Percentiles rank a stretch among this genome's conserved stretches.
Evolutionary conservation across 352 stramenopile genomes (phyloP).

Genomic region (Phytopythium boreale): DNA sequence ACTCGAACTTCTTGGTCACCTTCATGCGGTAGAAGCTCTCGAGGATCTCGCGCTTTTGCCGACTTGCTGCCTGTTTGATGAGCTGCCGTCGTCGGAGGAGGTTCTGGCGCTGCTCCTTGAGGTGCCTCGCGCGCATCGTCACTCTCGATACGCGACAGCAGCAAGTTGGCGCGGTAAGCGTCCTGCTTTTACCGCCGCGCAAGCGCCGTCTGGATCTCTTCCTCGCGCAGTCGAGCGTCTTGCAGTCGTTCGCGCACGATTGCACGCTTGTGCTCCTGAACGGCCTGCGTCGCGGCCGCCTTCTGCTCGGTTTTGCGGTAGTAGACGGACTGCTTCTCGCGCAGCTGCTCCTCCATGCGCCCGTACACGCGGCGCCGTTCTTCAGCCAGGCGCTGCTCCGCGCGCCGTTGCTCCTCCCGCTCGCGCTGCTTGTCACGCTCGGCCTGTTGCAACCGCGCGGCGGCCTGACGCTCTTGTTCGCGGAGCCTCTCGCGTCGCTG

Average conservation of each 20-base stretch:
- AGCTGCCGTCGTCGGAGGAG: conserved; percentile 60
- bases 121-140: conserved; percentile 52
- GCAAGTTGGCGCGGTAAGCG: conserved; percentile 47
- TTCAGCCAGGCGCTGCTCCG: conserved; percentile 45
- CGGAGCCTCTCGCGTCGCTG: conserved; percentile 42
- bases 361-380: conserved; percentile 53
- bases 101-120: conserved; percentile 56
- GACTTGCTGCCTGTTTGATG: conserved; percentile 53
- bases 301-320: conserved; percentile 58
- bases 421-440: conserved; percentile 52
- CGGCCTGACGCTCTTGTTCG: conserved; percentile 45
- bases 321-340: conserved; percentile 37
- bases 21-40: conserved; percentile 84
- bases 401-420: conserved; percentile 42
- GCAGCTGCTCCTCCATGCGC: conserved; percentile 57
- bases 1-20: conserved; percentile 70
- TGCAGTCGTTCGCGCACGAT: conserved; percentile 45
- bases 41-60: conserved; percentile 72
- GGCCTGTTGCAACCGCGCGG: conserved; percentile 33
- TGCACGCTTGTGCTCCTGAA: conserved; percentile 54
- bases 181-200: conserved; percentile 61
- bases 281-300: conserved; percentile 33
- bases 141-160: conserved; percentile 59
- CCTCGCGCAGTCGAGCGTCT: conserved; percentile 73
- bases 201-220: conserved; percentile 69